Base-by-base conservation (phyloP, 75 land plant species). In the Adiantum capillusveneris region DNA sequence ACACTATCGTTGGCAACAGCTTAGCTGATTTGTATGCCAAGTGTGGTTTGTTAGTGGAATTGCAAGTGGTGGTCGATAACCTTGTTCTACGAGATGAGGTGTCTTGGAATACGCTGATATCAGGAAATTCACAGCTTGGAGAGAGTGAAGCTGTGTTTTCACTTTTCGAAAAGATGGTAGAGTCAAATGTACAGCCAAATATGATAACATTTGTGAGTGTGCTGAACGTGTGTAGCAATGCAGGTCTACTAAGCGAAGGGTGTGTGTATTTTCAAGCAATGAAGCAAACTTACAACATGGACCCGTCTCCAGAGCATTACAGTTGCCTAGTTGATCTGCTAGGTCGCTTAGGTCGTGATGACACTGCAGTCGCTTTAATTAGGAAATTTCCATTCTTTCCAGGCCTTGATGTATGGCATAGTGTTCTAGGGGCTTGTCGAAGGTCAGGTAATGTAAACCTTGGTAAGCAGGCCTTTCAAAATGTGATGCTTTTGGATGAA, bases 171-270 rank as follows among this genome's bases (percentile, higher is more conserved):
- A 16, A 44, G 36, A 69, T 79, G 74, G 53, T 25, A 27, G 36
- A 29, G 12, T 39, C 42, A 2, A n/a, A 29, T 21, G 26, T 76
- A 20, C 59, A 67, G 14, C 84, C 69, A 6, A 76, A 70, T 31
- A 54, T 68, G 0, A 65, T 82, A 21, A 82, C 85, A 58, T 82
- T 82, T 34, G 36, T 82, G 19, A 75, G 78, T 16, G 75, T 82
- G 6, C 42, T 82, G 36, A 71, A 24, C 52, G 81, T 80, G 1
- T 82, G 85, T 53, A 73, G 85, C 58, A 80, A 82, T 66, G 69
- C 69, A 44, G 85, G 85, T 0, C 31, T 82, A 52, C 60, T 78
- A 13, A 72, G 59, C 14, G 51, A 6, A 24, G 85, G 69, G 30
- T 42, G 68, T 37, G n/a, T 36, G 14, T 21, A 49, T 31, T 77